Percentiles rank a stretch among this genome's conserved stretches.
Evolutionary conservation across 78 protist genomes (phyloP).

Genomic region (slime mould (Dictyostelium discoideum)): DNA sequence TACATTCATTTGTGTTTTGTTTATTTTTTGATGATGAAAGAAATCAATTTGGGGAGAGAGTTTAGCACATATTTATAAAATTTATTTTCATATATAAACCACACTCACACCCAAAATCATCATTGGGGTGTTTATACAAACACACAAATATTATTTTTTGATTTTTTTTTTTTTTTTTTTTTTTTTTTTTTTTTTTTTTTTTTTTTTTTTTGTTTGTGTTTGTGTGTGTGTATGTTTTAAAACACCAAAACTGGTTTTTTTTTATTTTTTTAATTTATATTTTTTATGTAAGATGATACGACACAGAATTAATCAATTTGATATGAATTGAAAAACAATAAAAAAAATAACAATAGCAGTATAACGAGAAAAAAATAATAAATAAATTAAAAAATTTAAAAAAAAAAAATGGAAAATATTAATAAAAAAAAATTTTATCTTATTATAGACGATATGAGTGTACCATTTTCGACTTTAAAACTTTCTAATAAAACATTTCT

Average conservation of each 20-base stretch:
- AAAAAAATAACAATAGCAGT: not conserved
- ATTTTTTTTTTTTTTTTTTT: too few species aligned
- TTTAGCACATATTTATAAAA: not conserved
- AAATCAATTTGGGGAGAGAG: not conserved
- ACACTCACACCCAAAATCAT: not conserved
- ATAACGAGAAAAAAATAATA: too few species aligned
- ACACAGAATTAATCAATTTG: not conserved
- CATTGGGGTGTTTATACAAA: not conserved
- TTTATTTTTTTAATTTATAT: too few species aligned
- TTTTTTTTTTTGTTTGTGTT: too few species aligned
- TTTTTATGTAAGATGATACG: not conserved
- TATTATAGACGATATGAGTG: too few species aligned
- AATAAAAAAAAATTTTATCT: too few species aligned
- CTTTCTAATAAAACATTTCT: not conserved
- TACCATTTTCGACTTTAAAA: not conserved
- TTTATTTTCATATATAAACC: not conserved
- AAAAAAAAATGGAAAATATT: too few species aligned
- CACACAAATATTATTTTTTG: too few species aligned
- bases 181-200: too few species aligned
- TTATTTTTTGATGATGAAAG: not conserved
- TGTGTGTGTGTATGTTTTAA: not conserved
- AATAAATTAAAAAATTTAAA: too few species aligned
- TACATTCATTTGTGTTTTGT: not conserved
- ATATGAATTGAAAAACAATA: too few species aligned
- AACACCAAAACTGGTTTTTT: not conserved